Evolutionary conservation across 129 eudicot species (phyloP).

Genomic region (Centaurea solstitialis): DNA sequence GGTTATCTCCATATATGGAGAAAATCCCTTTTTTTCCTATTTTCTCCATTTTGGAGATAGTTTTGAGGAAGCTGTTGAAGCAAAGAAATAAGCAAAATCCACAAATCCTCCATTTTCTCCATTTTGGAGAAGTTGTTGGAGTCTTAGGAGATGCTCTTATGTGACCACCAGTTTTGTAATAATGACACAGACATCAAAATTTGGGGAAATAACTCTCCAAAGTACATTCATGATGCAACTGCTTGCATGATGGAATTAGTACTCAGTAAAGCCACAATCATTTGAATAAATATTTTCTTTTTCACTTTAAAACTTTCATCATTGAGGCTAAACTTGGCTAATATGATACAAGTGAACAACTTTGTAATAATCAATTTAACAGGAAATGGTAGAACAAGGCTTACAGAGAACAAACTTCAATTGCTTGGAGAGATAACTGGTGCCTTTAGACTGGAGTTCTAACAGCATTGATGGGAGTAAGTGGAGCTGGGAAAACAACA

Average conservation of each 20-base stretch:
- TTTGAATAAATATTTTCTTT: not conserved
- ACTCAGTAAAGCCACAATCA: not conserved
- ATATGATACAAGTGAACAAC: not conserved
- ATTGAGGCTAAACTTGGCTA: not conserved
- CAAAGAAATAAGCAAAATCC: too few relatives aligned
- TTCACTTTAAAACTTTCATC: not conserved
- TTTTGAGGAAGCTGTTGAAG: too few relatives aligned
- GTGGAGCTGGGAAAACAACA: slow-evolving; percentile 11
- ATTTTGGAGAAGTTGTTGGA: too few relatives aligned
- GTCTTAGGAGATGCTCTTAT: too few relatives aligned
- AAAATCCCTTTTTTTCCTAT: too few relatives aligned
- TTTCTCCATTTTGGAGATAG: too few relatives aligned
- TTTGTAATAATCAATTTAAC: not conserved
- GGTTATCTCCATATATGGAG: too few relatives aligned
- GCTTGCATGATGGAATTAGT: not conserved
- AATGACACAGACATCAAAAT: not conserved
- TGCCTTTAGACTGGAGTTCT: not conserved
- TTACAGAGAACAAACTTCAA: not conserved
- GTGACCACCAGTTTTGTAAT: not conserved
- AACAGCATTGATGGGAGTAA: slow-evolving; percentile 9
- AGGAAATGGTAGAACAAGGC: slow-evolving; percentile 13
- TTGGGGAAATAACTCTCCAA: not conserved
- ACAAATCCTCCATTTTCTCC: too few relatives aligned
- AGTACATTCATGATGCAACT: not conserved
- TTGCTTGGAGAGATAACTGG: not conserved